These are phyloP conservation scores for Friedmanniomyces endolithicus DNA, from an alignment of 495 filamentous ascomycete species.

Conservation along the genomic window DNA sequence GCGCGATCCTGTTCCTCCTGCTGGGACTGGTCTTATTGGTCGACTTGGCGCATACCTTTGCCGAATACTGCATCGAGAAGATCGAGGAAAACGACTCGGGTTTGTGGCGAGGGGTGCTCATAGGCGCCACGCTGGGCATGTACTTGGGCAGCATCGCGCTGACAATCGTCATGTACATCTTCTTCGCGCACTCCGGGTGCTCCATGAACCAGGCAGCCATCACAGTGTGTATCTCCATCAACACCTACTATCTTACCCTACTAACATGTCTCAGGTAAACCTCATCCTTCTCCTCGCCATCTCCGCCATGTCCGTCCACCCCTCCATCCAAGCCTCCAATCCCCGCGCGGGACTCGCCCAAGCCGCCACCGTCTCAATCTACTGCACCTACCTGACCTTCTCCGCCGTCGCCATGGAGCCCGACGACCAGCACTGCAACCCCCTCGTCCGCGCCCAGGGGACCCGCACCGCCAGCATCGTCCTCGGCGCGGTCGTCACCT, in stretches of 20 bases:
- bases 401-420: slow-evolving; percentile 98
- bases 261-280: slow-evolving; percentile 50
- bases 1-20: slow-evolving; percentile 87
- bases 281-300: slow-evolving; percentile 70
- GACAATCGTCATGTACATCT: slow-evolving; percentile 94
- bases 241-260: background rate
- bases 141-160: slow-evolving; percentile 79
- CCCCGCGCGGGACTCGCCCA: slow-evolving; percentile 86
- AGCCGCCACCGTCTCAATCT: slow-evolving; percentile 91
- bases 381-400: slow-evolving; percentile 98
- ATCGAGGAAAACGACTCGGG: slow-evolving; percentile 82
- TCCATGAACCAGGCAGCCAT: slow-evolving; percentile 85
- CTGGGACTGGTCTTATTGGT: slow-evolving; percentile 86
- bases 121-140: slow-evolving; percentile 89
- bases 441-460: slow-evolving; percentile 72
- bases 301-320: slow-evolving; percentile 78
- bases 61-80: slow-evolving; percentile 84
- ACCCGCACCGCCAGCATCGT: slow-evolving; percentile 84
- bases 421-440: slow-evolving; percentile 90
- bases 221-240: slow-evolving; percentile 33
- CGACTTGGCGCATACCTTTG: slow-evolving; percentile 95
- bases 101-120: slow-evolving; percentile 71
- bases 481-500: slow-evolving; percentile 86
- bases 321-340: slow-evolving; percentile 82
- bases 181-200: slow-evolving; percentile 75